Evolutionary conservation across 257 asterid genomes (phyloP), one percentile per base, ranked within the genome.

Genomic region (Jasminum sambac): DNA sequence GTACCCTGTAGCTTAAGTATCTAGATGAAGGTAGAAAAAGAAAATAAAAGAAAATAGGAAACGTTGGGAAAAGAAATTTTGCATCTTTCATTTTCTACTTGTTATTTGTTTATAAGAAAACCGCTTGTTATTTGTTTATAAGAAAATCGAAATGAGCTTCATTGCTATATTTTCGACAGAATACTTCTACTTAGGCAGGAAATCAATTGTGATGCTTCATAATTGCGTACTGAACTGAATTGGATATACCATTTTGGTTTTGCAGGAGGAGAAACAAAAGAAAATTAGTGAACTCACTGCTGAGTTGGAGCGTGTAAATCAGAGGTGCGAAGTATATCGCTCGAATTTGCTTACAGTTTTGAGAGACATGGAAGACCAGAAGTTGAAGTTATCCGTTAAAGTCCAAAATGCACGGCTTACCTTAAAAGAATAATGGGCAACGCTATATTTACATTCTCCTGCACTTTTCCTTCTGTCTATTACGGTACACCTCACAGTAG

Each of bases 331-430:
- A 82, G 88, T 86, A 63, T 93, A 90, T 73, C 96, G 98, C 14
- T 78, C 94, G 16, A 87, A 89, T 74, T 81, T 93, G 59, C 91
- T 83, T 19, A 83, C 97, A 24, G 86, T 90, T 68, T 83, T 90
- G 74, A 84, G 78, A 76, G 98, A 90, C 83, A 81, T 86, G 88
- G 98, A 93, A 77, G 98, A 90, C 78, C 94, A 93, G 84, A 93
- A 90, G 83, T 34, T 93, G 82, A 90, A 90, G 87, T 86, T 93
- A 70, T 87, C 96, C 0, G 95, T 93, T 58, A 89, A 93, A 83
- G 97, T 90, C 55, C 98, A 90, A 75, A 93, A 90, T 67, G 96
- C 96, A 0, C 83, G 94, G n/a, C 96, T 93, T 74, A 87, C 88
- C 37, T 72, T 93, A 37, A 86, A 86, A 75, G 97, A 93, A 81